Evolutionary conservation across 2,329 filamentous ascomycete species (phyloP), one percentile per base, ranked within the genome.

Genomic region (Teratosphaeria destructans): DNA sequence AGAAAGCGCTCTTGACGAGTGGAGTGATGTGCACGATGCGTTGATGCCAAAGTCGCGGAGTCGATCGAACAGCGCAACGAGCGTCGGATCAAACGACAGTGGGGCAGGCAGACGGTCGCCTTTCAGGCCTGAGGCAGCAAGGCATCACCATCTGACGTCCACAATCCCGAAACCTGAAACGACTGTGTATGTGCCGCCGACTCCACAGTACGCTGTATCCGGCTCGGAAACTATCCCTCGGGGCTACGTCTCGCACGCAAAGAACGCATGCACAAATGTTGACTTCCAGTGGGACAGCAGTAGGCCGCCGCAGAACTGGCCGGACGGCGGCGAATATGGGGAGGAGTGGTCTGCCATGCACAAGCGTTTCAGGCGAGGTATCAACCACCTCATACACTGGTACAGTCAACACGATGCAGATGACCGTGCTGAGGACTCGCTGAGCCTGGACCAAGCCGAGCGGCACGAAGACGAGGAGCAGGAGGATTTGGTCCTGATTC

Each of bases 281-380:
- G 94, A 99, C 73, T 95, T 90, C 68, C 88, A 93, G 67, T 99
- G 94, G 93, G 92, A 99, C 70, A 96, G 92, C 61, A 93, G 92
- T 81, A 82, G 88, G 14, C 77, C 82, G 2, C 85, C 89, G 0
- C 81, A 90, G 52, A 80, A 86, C 63, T 97, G 94, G 88, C 93
- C 92, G 6, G 86, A 90, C 67, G 93, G 93, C 10, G 94, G 93
- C 47, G 82, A 87, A 52, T 89, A 90, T 67, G 91, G 90, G 0
- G 94, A 99, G 74, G 94, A 97, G 74, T 99, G 94, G 94, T 88
- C 90, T 34, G 81, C 85, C 3, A 97, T 99, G 94, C 94, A 99
- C 74, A 87, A 86, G 70, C 84, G 94, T 26, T 96, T 97, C 68
- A 83, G 91, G 43, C 83, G 80, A 62, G 93, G 93, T 0, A 74